Conservation (phyloP, 2,329 filamentous ascomycete genomes). For the Ophiocordyceps camponoti-saundersi region DNA sequence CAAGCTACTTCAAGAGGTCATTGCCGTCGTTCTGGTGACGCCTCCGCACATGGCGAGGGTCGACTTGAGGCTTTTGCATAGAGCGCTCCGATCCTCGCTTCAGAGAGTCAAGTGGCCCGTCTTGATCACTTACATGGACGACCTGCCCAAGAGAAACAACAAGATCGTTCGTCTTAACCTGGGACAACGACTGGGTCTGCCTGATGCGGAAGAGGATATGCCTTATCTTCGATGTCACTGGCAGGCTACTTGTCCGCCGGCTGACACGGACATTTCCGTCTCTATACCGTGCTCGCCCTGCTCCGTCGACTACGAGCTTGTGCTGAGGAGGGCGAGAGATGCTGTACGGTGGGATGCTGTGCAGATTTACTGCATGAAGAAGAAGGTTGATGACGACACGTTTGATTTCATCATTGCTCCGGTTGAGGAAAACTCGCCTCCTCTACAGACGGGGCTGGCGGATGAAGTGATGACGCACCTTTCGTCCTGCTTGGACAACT, state of each 20-base stretch:
- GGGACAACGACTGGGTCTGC: constrained; percentile 23
- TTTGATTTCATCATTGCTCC: too few relatives aligned
- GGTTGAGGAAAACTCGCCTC: background rate
- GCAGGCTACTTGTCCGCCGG: constrained; percentile 26
- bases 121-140: constrained; percentile 31
- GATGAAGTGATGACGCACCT: constrained; percentile 6
- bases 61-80: constrained; percentile 27
- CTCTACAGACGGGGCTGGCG: background rate
- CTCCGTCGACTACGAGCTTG: constrained; percentile 7
- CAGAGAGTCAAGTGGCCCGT: constrained; percentile 30
- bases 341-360: background rate
- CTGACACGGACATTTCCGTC: constrained; percentile 22
- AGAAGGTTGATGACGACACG: too few relatives aligned
- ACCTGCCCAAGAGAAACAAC: constrained; percentile 30
- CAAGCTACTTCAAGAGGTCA: constrained; percentile 30
- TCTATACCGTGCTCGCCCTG: constrained; percentile 18
- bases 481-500: constrained; percentile 10
- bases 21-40: constrained; percentile 32
- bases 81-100: constrained; percentile 23
- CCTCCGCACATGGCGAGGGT: constrained; percentile 20
- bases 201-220: constrained; percentile 21
- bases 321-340: background rate
- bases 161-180: constrained; percentile 33
- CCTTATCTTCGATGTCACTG: constrained; percentile 23
- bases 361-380: too few relatives aligned